These are phyloP conservation scores for Aspergillus neoniger DNA, from an alignment of 2,329 filamentous ascomycete species.

Conservation along the genomic window DNA sequence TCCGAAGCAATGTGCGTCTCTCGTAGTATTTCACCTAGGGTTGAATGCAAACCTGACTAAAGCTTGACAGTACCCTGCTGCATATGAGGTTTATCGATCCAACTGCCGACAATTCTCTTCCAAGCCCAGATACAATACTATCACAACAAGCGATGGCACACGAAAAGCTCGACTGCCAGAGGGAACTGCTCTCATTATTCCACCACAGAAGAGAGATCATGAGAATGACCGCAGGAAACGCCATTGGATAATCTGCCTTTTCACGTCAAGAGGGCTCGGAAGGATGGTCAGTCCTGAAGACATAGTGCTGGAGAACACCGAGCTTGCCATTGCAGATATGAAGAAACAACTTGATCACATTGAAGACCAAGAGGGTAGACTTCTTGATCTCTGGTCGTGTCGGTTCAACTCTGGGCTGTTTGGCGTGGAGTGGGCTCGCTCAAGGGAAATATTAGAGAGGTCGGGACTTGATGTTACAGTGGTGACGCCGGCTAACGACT, in stretches of 20 bases:
- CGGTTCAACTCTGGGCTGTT: constrained; percentile 62
- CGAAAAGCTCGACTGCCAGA: constrained; percentile 31
- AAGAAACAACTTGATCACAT: constrained; percentile 44
- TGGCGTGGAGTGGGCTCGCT: constrained; percentile 56
- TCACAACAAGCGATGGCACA: constrained; percentile 6
- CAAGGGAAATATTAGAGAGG: constrained; percentile 46
- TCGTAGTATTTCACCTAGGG: background rate
- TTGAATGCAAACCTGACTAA: background rate
- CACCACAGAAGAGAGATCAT: constrained; percentile 46
- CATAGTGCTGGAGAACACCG: constrained; percentile 54
- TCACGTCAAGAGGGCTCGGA: constrained; percentile 57
- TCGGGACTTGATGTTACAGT: constrained; percentile 40
- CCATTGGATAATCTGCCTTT: constrained; percentile 62
- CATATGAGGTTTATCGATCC: constrained; percentile 49
- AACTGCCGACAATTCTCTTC: constrained; percentile 47
- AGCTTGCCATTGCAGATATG: constrained; percentile 52
- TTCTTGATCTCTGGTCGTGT: constrained; percentile 50
- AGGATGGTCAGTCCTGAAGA: constrained; percentile 38
- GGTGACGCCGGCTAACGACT: constrained; percentile 29
- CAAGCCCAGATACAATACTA: constrained; percentile 14
- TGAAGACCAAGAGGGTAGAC: constrained; percentile 12
- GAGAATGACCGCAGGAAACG: constrained; percentile 20
- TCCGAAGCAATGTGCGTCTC: constrained; percentile 42
- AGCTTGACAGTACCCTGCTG: constrained; percentile 51
- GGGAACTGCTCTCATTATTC: constrained; percentile 57